Evolutionary conservation across 192 early-diverging fungal genomes (phyloP), one percentile per base, ranked within the genome.

Genomic region (Chytriomyces confervae): DNA sequence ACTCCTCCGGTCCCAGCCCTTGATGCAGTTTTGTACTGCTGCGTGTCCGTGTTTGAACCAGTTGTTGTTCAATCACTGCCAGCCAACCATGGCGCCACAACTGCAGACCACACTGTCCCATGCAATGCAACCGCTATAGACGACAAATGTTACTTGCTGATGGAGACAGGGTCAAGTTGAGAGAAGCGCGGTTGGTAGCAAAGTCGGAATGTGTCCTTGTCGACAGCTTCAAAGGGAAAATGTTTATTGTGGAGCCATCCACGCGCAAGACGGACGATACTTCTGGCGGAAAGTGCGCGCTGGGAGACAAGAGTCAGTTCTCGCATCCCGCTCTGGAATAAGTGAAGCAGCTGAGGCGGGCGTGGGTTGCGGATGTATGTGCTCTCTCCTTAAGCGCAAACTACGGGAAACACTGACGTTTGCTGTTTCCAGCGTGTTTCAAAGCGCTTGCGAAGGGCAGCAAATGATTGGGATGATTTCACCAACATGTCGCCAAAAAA

Each of bases 401-500:
- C 29, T 36, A 36, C 2, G n/a, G 2, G 29, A 36, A 36, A 36
- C 2, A 36, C 29, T 36, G 29, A 36, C 2, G 29, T n/a, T 36
- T 36, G 29, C 29, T 36, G 29, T 36, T 36, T 36, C 29, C 20
- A 65, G 23, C 63, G 23, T 13, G 16, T 29, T 13, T 11, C 13
- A 27, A 65, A 20, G 13, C 27, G 64, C 48, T 61, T 65, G 75
- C 27, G 50, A 67, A 79, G 53, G 83, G 87, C 83, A 83, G 44
- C 66, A 79, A 23, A 74, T 74, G 76, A 81, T 73, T 66, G 81
- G 84, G 53, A 51, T 77, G 36, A 78, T 75, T 9, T 75, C 72
- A 47, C 84, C 77, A 27, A 78, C 78, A 51, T 82, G 87, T 63
- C 48, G 77, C 7, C 81, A 77, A 57, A 84, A 89, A 51, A 82